phyloP scores from a whole-genome alignment of 495 filamentous ascomycete species.

The Penicillium malachiteum region DNA sequence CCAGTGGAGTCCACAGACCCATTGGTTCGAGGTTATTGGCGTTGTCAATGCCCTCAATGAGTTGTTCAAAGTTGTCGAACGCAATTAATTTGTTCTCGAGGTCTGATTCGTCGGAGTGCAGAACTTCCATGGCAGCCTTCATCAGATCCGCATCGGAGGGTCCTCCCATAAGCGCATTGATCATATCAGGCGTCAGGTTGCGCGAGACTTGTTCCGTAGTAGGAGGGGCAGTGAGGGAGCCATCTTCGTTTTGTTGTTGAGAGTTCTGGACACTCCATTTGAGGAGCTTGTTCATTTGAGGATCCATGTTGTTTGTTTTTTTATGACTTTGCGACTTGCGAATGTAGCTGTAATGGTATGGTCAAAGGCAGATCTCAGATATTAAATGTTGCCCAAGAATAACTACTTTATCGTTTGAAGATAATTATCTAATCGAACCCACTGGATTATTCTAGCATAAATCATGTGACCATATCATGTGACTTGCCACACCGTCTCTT shows the following conservation, averaged over 20 bases:
- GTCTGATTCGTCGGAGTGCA: slow-evolving; percentile 60
- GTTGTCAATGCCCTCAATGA: slow-evolving; percentile 91
- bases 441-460: slow-evolving; percentile 22
- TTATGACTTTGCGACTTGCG: too few species aligned
- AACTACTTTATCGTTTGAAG: neutral
- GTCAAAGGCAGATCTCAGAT: too few species aligned
- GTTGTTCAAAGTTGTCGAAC: slow-evolving; percentile 94
- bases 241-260: slow-evolving; percentile 30
- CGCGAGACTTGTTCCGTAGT: slow-evolving; percentile 39
- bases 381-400: too few species aligned
- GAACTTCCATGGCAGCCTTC: slow-evolving; percentile 73
- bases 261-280: slow-evolving; percentile 93
- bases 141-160: slow-evolving; percentile 89
- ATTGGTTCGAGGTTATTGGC: slow-evolving; percentile 84
- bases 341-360: too few species aligned
- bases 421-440: slow-evolving; percentile 7
- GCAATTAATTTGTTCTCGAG: slow-evolving; percentile 80
- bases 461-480: slow-evolving; percentile 21
- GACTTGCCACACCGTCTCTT: slow-evolving; percentile 8
- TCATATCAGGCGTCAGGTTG: slow-evolving; percentile 60
- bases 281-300: slow-evolving; percentile 73
- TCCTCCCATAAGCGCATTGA: slow-evolving; percentile 73
- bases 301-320: slow-evolving; percentile 33
- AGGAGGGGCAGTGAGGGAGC: slow-evolving; percentile 35
- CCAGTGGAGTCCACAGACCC: slow-evolving; percentile 76